phyloP scores from a whole-genome alignment of 192 early-diverging fungal genomes.

The Diversispora epigaea region DNA sequence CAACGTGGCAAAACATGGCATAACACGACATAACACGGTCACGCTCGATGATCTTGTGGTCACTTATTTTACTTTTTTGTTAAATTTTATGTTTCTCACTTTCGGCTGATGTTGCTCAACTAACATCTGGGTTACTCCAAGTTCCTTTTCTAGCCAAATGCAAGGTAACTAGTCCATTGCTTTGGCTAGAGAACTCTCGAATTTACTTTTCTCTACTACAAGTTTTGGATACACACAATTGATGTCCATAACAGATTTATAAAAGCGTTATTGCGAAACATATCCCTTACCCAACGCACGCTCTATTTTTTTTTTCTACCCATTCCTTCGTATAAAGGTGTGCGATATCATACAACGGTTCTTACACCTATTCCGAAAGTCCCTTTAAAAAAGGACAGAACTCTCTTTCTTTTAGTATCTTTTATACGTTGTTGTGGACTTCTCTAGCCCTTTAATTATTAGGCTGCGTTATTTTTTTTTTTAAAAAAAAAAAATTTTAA shows the following conservation, averaged over 20 bases:
- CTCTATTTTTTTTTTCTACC: constrained; percentile 10
- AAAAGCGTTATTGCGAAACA: constrained; percentile 10
- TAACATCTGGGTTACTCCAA: neutral
- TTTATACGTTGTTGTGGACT: constrained; percentile 24
- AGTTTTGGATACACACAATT: neutral
- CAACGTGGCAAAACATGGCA: too few relatives aligned
- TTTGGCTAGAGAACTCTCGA: neutral
- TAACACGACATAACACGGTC: too few relatives aligned
- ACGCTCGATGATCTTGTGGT: too few relatives aligned
- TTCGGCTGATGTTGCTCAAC: neutral
- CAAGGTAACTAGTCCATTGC: neutral
- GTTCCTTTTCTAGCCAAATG: constrained; percentile 6
- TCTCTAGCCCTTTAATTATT: constrained; percentile 5
- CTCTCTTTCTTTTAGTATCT: constrained; percentile 17
- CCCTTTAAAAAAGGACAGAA: constrained; percentile 28
- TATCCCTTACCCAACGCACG: constrained; percentile 19
- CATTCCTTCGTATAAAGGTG: constrained; percentile 9
- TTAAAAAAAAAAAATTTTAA: neutral
- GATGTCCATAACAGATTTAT: constrained; percentile 18
- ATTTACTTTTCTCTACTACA: constrained; percentile 1
- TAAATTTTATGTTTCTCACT: neutral
- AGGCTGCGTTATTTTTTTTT: neutral
- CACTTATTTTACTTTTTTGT: too few relatives aligned
- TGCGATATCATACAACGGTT: constrained; percentile 15
- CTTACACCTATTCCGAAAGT: constrained; percentile 12